phyloP scores from a whole-genome alignment of 192 early-diverging fungal species.

The Podila horticola region DNA sequence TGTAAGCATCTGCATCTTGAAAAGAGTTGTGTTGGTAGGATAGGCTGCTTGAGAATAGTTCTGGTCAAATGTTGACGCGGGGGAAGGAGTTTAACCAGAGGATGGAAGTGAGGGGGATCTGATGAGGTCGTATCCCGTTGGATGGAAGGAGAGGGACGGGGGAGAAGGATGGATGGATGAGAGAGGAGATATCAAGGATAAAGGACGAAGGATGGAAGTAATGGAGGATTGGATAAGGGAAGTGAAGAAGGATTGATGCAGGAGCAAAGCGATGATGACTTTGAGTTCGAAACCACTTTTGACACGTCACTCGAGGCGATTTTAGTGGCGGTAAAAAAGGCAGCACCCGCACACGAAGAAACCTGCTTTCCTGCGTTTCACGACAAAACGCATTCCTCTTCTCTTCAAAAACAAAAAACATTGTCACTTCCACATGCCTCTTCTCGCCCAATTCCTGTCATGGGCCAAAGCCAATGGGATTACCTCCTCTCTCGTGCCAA shows the following conservation, averaged over 20 bases:
- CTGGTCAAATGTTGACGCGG: not conserved
- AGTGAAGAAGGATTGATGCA: not conserved
- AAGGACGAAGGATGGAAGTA: not conserved
- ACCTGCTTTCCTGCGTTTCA: not conserved
- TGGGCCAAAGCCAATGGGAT: conserved; percentile 24
- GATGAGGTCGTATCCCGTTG: not conserved
- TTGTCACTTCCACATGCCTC: not conserved
- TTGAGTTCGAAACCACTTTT: not conserved
- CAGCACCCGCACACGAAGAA: not conserved
- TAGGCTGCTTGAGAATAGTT: not conserved
- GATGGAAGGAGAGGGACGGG: not conserved
- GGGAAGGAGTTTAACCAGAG: not conserved
- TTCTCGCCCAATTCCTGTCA: not conserved
- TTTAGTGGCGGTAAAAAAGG: not conserved
- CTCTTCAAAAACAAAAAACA: too few relatives aligned
- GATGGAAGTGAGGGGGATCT: not conserved
- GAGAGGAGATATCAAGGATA: not conserved
- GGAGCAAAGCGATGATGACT: not conserved
- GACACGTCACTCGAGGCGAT: not conserved
- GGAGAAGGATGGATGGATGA: not conserved
- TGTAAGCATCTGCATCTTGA: conserved; percentile 83
- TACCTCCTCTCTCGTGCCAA: conserved; percentile 1
- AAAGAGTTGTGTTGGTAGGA: not conserved
- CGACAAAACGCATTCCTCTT: not conserved
- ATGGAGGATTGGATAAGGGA: not conserved